Evolutionary conservation across 805 yeast genomes (phyloP), one percentile per base, ranked within the genome.

Genomic region (Barnettozyma wickerhamii): DNA sequence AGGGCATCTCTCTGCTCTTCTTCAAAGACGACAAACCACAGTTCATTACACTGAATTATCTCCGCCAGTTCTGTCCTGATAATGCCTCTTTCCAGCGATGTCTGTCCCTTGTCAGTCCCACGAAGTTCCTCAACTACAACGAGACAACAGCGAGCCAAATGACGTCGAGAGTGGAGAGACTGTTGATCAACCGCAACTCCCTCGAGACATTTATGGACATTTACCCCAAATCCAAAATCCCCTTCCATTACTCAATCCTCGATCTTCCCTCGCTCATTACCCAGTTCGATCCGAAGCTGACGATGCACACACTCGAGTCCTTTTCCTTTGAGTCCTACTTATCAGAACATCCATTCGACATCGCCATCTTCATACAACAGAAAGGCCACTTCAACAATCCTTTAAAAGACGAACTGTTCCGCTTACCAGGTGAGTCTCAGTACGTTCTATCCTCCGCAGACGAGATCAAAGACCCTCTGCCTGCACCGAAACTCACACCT

Each of bases 1-100:
- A 39, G 17, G 46, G 46, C 7, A 3, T 33, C 5, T 23, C 43
- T 10, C 14, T 43, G 10, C 13, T 43, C 13, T 37, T 33, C 19
- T 17, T 43, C 6, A 43, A 38, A 19, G 28, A 19, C 1, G 18
- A 14, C 10, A 10, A 19, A 6, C 13, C 30, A 3, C 37, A 36
- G 28, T 35, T 43, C 12, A 18, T 43, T n/a, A 20, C 40, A 14
- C 14, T 36, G 7, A 33, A 30, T 12, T 36, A 43, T 27, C 15
- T 36, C 6, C 10, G 19, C 7, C 19, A 14, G 17, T 14, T 31
- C 5, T 40, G 31, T 14, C 36, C 23, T 1, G 9, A 12, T 18
- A 13, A 19, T 18, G 13, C 26, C 12, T 23, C 38, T 12, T 18
- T 34, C 7, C 20, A 23, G 7, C 32, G 15, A 13, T 21, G 31